phyloP scores from a whole-genome alignment of 768 basidiomycete species.

The Trametes coccinea region DNA sequence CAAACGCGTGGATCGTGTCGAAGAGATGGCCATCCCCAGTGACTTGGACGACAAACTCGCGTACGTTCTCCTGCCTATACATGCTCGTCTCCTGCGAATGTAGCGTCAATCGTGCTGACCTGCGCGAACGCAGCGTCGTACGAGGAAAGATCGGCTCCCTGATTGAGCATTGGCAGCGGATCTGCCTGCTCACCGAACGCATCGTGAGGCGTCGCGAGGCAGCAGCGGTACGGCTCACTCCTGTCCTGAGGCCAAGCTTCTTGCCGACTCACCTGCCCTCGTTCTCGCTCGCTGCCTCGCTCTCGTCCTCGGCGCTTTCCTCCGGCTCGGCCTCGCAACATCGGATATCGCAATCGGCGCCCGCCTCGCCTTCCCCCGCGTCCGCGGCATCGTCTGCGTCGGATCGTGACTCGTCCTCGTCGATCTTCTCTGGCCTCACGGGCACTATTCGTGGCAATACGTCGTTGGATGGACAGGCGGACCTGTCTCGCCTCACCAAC shows the following conservation, averaged over 20 bases:
- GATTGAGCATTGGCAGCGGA: constrained; percentile 90
- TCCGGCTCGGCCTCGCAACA: constrained; percentile 18
- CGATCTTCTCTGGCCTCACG: constrained; percentile 27
- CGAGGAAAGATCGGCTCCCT: constrained; percentile 72
- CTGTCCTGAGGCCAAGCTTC: constrained; percentile 58
- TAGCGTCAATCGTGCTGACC: background rate
- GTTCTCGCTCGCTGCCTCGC: constrained; percentile 34
- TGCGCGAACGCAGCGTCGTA: constrained; percentile 53
- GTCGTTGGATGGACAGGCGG: constrained; percentile 55
- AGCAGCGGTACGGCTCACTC: constrained; percentile 77
- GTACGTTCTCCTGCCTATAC: constrained; percentile 37
- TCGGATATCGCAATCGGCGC: constrained; percentile 12
- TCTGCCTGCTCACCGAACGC: constrained; percentile 85
- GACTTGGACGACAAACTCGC: constrained; percentile 89
- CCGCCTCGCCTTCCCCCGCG: constrained; percentile 33
- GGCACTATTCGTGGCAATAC: constrained; percentile 11
- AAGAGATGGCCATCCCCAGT: constrained; percentile 91
- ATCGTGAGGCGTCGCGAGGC: constrained; percentile 89
- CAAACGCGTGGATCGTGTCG: constrained; percentile 74
- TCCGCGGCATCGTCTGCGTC: constrained; percentile 33
- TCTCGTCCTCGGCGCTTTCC: constrained; percentile 41
- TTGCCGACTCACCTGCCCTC: constrained; percentile 72
- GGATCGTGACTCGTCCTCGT: constrained; percentile 28
- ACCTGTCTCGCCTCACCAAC: constrained; percentile 80
- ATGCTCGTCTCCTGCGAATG: too few species aligned